Percentiles rank a stretch among this genome's conserved stretches.
These are phyloP conservation scores for Allium fistulosum DNA, from an alignment of 106 monocot species.

Conservation along the genomic window DNA sequence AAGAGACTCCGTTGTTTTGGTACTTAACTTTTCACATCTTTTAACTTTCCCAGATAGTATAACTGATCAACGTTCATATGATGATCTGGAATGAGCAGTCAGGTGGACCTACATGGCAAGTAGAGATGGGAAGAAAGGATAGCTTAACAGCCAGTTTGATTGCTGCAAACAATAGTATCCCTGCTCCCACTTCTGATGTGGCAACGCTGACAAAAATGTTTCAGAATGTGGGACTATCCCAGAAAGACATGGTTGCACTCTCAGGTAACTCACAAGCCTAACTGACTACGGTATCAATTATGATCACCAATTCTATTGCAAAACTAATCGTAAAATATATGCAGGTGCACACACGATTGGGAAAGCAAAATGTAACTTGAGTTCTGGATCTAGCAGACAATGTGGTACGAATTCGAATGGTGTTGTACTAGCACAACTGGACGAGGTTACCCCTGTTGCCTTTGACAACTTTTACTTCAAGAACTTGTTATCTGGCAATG, in stretches of 20 bases:
- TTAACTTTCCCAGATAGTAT: not conserved
- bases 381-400: constrained; percentile 66
- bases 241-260: constrained; percentile 75
- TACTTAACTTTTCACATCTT: constrained; percentile 5
- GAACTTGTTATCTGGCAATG: constrained; percentile 68
- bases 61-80: not conserved
- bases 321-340: not conserved
- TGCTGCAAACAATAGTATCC: constrained; percentile 52
- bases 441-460: constrained; percentile 55
- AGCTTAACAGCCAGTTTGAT: constrained; percentile 40
- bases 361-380: constrained; percentile 54
- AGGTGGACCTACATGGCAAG: constrained; percentile 80
- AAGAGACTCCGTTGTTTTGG: constrained; percentile 60
- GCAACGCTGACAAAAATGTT: constrained; percentile 59
- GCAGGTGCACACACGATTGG: constrained; percentile 91
- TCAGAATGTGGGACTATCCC: constrained; percentile 51
- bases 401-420: not conserved
- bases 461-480: constrained; percentile 96
- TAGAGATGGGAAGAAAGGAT: constrained; percentile 78
- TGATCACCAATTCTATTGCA: not conserved
- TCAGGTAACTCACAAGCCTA: constrained; percentile 29
- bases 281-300: not conserved
- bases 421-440: constrained; percentile 42
- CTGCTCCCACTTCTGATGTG: constrained; percentile 62
- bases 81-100: constrained; percentile 25